phyloP scores from a whole-genome alignment of 208 protist genomes.

The Trypanosoma lewisi region DNA sequence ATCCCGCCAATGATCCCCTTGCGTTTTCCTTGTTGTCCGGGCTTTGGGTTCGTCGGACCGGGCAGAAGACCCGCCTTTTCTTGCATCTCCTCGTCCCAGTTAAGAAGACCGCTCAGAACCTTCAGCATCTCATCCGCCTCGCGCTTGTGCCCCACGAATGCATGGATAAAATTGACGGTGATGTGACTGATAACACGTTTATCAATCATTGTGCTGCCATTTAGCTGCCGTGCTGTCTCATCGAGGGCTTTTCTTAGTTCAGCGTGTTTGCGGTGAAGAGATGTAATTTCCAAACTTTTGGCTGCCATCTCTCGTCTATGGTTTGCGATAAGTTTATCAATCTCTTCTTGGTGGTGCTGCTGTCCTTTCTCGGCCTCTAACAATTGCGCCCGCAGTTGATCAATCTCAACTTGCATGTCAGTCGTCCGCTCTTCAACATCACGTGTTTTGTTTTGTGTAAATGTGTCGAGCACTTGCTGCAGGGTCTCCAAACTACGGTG shows the following conservation, averaged over 20 bases:
- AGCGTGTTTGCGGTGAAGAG: conserved; percentile 73
- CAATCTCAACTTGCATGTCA: conserved; percentile 46
- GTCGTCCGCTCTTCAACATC: conserved; percentile 42
- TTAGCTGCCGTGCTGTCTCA: conserved; percentile 53
- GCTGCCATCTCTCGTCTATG: conserved; percentile 35
- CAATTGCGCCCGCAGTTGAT: conserved; percentile 36
- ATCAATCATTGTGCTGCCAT: conserved; percentile 67
- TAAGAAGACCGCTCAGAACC: conserved; percentile 65
- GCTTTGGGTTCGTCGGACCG: conserved; percentile 60
- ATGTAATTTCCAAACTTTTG: conserved; percentile 65
- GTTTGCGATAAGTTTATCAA: conserved; percentile 6
- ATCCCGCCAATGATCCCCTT: conserved; percentile 19
- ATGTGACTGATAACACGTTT: conserved; percentile 82
- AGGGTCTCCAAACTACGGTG: conserved; percentile 34
- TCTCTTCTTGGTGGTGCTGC: conserved; percentile 27
- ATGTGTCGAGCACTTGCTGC: conserved; percentile 38
- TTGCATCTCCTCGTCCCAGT: conserved; percentile 80
- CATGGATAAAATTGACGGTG: conserved; percentile 83
- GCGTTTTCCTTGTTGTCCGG: conserved; percentile 18
- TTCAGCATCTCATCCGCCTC: conserved; percentile 79
- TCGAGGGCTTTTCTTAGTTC: conserved; percentile 66
- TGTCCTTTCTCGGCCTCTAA: conserved; percentile 20
- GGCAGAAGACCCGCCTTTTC: conserved; percentile 74
- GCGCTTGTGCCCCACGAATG: conserved; percentile 37
- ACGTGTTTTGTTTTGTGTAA: conserved; percentile 30